These are phyloP conservation scores for Yarrowia alimentaria DNA, from an alignment of 805 yeast genomes.

Conservation along the genomic window DNA sequence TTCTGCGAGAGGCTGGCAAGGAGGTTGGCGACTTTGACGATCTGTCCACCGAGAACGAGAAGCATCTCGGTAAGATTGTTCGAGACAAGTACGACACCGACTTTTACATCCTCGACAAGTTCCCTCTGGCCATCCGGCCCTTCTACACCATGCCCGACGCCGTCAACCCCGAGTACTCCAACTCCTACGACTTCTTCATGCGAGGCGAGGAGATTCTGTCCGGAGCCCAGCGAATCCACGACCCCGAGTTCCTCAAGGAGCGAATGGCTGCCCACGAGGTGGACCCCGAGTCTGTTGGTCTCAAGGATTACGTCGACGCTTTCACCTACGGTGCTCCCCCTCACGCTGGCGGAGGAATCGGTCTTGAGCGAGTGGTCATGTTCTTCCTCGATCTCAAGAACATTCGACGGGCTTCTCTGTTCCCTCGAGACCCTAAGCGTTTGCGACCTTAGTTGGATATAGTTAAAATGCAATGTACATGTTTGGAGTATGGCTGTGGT, in stretches of 20 bases:
- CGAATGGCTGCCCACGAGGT: constrained; percentile 83
- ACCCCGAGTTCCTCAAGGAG: constrained; percentile 73
- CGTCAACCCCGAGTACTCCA: constrained; percentile 85
- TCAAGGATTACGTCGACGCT: constrained; percentile 88
- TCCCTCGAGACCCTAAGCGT: constrained; percentile 98
- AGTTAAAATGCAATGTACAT: no score
- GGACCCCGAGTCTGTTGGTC: constrained; percentile 75
- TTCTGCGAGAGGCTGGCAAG: constrained; percentile 82
- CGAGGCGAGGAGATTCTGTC: constrained; percentile 98
- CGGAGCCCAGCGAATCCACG: constrained; percentile 99
- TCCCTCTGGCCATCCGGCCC: constrained; percentile 96
- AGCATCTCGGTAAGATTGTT: constrained; percentile 84
- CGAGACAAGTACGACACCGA: constrained; percentile 95
- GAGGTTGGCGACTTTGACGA: constrained; percentile 80
- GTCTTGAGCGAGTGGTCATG: constrained; percentile 98
- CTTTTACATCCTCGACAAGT: constrained; percentile 95
- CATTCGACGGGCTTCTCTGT: constrained; percentile 95
- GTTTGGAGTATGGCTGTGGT: no score
- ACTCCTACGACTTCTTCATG: constrained; percentile 99
- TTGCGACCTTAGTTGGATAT: constrained; percentile 74
- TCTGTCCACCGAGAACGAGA: constrained; percentile 91
- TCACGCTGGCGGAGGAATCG: constrained; percentile 99
- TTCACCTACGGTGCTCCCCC: constrained; percentile 96
- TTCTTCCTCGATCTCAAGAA: constrained; percentile 95
- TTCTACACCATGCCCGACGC: constrained; percentile 99